Evolutionary conservation across 1,284 basidiomycete species (phyloP).

Genomic region (Polyporus tsugae): DNA sequence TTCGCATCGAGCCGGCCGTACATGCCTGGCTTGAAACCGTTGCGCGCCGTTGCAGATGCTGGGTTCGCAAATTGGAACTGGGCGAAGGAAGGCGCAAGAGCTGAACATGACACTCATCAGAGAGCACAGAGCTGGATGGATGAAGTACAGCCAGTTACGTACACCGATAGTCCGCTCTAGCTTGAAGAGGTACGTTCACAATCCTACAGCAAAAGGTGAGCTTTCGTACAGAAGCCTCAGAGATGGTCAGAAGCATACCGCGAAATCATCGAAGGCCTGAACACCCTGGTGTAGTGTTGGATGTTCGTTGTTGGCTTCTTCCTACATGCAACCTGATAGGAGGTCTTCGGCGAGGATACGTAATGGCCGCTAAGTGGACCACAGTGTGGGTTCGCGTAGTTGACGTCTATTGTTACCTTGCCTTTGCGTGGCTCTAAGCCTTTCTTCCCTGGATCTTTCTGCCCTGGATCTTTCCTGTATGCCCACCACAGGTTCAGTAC

Average conservation of each 20-base stretch:
- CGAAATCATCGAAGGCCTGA: conserved; percentile 49
- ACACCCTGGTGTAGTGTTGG: conserved; percentile 56
- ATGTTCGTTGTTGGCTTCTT: conserved; percentile 51
- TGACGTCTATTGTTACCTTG: conserved; percentile 47
- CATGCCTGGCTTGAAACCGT: conserved; percentile 58
- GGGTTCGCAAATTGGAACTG: conserved; percentile 68
- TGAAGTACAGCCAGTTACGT: not conserved
- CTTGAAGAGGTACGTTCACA: conserved; percentile 13
- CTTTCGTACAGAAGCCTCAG: not conserved
- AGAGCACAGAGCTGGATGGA: not conserved
- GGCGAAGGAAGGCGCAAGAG: conserved; percentile 41
- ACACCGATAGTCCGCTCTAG: conserved; percentile 16
- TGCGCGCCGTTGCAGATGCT: conserved; percentile 58
- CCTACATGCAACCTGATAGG: conserved; percentile 58
- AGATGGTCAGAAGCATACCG: conserved; percentile 37
- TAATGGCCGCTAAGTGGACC: conserved; percentile 40
- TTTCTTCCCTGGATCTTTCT: not conserved
- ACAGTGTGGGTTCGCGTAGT: conserved; percentile 46
- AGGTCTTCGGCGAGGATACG: conserved; percentile 50
- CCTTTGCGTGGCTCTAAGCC: conserved; percentile 5
- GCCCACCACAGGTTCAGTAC: not conserved
- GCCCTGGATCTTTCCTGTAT: conserved; percentile 7
- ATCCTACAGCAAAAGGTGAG: conserved; percentile 6
- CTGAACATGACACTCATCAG: not conserved
- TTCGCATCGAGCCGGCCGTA: conserved; percentile 67